Evolutionary conservation across 2,329 filamentous ascomycete genomes (phyloP), one percentile per base, ranked within the genome.

Genomic region (Aspergillus aculeatus): DNA sequence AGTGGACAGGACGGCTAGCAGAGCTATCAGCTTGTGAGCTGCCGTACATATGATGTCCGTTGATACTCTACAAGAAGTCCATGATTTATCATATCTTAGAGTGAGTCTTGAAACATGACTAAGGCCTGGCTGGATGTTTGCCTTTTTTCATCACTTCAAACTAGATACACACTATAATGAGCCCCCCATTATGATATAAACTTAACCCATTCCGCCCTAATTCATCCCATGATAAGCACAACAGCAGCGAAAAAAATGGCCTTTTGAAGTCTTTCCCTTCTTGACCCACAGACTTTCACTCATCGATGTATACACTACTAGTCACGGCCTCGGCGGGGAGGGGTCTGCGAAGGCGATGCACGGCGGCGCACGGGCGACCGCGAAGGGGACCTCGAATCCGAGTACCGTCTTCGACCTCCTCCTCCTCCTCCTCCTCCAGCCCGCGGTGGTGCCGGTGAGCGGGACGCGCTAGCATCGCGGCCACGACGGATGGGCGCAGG

Each of bases 401-500:
- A 63, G 50, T 65, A 66, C 31, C 62, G 62, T 29, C 64, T 59
- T 7, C 64, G 58, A 26, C 52, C 62, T n/a, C 59, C 57, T 23
- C 23, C 23, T 23, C 23, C 23, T 21, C 21, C 21, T 21, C 21
- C 21, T 47, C 50, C 53, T 19, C 11, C 47, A 4, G 51, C 47
- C 26, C 60, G 61, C 58, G 55, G 65, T 48, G 64, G 64, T n/a
- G 59, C 66, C 9, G 62, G 71, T 5, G 72, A 71, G 11, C 69
- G 68, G 11, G 69, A 67, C 16, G 55, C 47, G 9, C 72, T 69
- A 58, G 62, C 54, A 24, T 63, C 64, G 57, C 71, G 66, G 50
- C 65, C 63, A 26, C 38, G 38, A 19, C 38, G 53, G 26, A 21
- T 65, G 66, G n/a, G 64, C 65, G 26, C 26, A 29, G 26, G 26